Percentiles rank a stretch among this genome's conserved stretches.
Evolutionary conservation across 352 stramenopile genomes (phyloP).

Genomic region (Globisporangium echinulatum): DNA sequence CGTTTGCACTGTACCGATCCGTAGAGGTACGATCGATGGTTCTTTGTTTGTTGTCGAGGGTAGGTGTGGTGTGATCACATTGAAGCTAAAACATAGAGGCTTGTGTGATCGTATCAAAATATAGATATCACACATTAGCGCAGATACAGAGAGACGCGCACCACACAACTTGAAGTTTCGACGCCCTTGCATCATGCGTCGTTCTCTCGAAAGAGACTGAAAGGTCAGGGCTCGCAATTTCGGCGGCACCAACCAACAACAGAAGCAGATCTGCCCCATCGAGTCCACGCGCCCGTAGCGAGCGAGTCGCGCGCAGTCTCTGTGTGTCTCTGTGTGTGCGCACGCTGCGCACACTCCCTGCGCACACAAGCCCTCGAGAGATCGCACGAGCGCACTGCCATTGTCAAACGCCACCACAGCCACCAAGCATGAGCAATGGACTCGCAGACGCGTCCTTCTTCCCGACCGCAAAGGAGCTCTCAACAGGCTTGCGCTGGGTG

Average conservation of each 20-base stretch:
- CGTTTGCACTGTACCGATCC: too few species aligned
- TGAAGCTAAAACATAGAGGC: too few species aligned
- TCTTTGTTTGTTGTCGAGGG: not conserved
- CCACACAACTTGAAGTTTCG: not conserved
- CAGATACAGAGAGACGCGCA: not conserved
- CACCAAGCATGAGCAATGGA: constrained; percentile 24
- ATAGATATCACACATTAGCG: not conserved
- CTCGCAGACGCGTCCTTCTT: constrained; percentile 71
- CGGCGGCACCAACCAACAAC: not conserved
- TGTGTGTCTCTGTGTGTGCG: too few species aligned
- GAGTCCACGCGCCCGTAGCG: too few species aligned
- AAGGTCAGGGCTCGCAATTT: not conserved
- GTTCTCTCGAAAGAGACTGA: not conserved
- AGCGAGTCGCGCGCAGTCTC: too few species aligned
- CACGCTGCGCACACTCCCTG: too few species aligned
- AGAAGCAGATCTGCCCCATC: not conserved
- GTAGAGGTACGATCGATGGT: too few species aligned
- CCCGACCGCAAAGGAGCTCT: constrained; percentile 78
- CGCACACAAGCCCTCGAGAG: too few species aligned
- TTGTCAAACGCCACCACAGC: not conserved
- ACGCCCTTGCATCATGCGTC: not conserved
- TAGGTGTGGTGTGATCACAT: not conserved
- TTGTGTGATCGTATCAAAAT: not conserved
- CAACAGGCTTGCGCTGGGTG: constrained; percentile 78
- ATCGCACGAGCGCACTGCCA: not conserved